Evolutionary conservation across 805 yeast species (phyloP).

Genomic region (Dipodascus geniculatus): DNA sequence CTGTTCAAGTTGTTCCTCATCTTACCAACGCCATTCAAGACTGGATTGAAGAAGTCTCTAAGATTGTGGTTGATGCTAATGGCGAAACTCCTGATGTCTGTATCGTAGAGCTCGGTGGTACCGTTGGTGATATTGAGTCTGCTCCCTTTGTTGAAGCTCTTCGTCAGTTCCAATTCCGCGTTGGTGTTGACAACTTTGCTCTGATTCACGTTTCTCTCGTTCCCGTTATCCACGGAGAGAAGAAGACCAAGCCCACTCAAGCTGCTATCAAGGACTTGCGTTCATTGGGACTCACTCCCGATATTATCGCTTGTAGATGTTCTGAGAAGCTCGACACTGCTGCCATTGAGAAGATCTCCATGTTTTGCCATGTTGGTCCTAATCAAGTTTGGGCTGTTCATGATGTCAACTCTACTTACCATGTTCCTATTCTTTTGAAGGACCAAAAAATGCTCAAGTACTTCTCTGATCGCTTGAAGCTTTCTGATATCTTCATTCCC

Average conservation of each 20-base stretch:
- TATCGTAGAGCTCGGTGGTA: constrained; percentile 96
- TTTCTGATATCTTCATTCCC: constrained; percentile 37
- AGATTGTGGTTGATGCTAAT: constrained; percentile 80
- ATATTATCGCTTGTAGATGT: constrained; percentile 97
- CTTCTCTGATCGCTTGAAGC: constrained; percentile 54
- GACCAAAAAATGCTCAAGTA: constrained; percentile 77
- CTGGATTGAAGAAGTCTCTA: constrained; percentile 92
- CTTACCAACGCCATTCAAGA: constrained; percentile 95
- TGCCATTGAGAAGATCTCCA: constrained; percentile 91
- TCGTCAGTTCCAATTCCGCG: constrained; percentile 97
- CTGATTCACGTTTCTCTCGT: constrained; percentile 93
- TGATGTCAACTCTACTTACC: constrained; percentile 94
- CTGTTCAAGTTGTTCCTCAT: constrained; percentile 99
- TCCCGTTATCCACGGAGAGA: constrained; percentile 97
- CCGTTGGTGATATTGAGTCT: constrained; percentile 97
- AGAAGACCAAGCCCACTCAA: constrained; percentile 98
- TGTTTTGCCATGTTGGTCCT: constrained; percentile 99
- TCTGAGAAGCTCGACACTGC: constrained; percentile 65
- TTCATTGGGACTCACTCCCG: constrained; percentile 88
- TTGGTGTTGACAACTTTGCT: constrained; percentile 87
- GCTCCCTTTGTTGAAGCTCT: constrained; percentile 99
- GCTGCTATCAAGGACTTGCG: constrained; percentile 97
- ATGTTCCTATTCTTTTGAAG: constrained; percentile 82
- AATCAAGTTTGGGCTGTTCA: constrained; percentile 95
- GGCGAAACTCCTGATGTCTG: constrained; percentile 91